Evolutionary conservation across 2,329 filamentous ascomycete genomes (phyloP).

Genomic region (Xylaria polymorpha): DNA sequence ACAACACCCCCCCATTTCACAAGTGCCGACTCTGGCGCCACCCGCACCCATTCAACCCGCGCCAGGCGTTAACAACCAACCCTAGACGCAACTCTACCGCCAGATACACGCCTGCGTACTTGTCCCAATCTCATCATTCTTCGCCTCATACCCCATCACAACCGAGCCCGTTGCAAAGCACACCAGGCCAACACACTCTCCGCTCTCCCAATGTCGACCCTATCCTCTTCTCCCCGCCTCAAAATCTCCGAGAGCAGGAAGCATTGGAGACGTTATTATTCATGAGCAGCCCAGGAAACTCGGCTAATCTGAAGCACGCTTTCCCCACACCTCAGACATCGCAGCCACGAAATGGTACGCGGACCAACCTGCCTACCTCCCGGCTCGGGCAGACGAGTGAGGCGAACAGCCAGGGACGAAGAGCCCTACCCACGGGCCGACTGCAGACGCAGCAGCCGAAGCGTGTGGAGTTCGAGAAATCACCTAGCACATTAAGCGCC

Average conservation of each 20-base stretch:
- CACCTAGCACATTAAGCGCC: slow-evolving; percentile 55
- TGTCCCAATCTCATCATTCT: slow-evolving; percentile 61
- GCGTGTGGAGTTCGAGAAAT: slow-evolving; percentile 62
- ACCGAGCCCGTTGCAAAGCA: slow-evolving; percentile 56
- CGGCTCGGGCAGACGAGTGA: slow-evolving; percentile 46
- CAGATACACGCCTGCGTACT: slow-evolving; percentile 61
- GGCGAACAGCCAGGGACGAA: slow-evolving; percentile 56
- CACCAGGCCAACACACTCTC: slow-evolving; percentile 51
- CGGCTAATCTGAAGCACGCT: slow-evolving; percentile 68
- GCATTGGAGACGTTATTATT: slow-evolving; percentile 84
- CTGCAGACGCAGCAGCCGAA: slow-evolving; percentile 55
- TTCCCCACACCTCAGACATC: slow-evolving; percentile 59
- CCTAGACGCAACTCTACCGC: slow-evolving; percentile 64
- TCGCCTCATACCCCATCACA: slow-evolving; percentile 57
- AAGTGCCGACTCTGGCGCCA: slow-evolving; percentile 59
- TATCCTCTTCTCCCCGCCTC: slow-evolving; percentile 74
- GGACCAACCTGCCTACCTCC: slow-evolving; percentile 60
- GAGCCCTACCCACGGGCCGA: slow-evolving; percentile 63
- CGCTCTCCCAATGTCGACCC: slow-evolving; percentile 59
- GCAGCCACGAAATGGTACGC: slow-evolving; percentile 47
- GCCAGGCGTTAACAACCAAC: slow-evolving; percentile 54
- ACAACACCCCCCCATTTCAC: slow-evolving; percentile 54
- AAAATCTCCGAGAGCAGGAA: slow-evolving; percentile 79
- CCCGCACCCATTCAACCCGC: slow-evolving; percentile 67
- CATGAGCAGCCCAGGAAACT: slow-evolving; percentile 83